A percentile compares a stretch with the other conserved stretches of the same genome.
These are phyloP conservation scores for Rhizophagus clarus DNA, from an alignment of 192 early-diverging fungal species.

Conservation along the genomic window DNA sequence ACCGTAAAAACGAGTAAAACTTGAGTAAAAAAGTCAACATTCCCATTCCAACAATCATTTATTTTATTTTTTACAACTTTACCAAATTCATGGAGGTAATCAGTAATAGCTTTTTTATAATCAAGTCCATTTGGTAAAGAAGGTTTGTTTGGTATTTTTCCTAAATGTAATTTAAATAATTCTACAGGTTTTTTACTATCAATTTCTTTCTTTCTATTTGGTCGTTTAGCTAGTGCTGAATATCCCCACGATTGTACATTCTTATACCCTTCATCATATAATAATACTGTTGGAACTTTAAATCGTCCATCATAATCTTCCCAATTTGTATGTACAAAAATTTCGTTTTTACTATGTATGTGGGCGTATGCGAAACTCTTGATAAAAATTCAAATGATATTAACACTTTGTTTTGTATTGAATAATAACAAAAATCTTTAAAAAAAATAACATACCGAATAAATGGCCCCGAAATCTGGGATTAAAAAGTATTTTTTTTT, in stretches of 20 bases:
- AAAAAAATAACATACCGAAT: not conserved
- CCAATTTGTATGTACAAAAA: not conserved
- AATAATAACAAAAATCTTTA: no score
- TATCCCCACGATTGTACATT: not conserved
- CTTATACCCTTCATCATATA: not conserved
- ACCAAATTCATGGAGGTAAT: not conserved
- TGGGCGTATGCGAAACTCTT: not conserved
- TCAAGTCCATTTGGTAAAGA: not conserved
- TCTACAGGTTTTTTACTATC: not conserved
- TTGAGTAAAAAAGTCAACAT: not conserved
- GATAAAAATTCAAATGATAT: not conserved
- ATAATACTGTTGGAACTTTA: not conserved
- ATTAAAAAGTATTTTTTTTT: no score
- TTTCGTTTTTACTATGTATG: not conserved
- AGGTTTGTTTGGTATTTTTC: not conserved
- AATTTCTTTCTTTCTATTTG: not conserved
- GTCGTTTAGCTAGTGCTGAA: not conserved
- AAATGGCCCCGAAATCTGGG: not conserved
- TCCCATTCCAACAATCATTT: not conserved
- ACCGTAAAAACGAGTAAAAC: not conserved
- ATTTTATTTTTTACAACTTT: not conserved
- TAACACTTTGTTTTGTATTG: no score
- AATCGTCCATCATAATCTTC: not conserved
- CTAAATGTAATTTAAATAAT: conserved; percentile 7
- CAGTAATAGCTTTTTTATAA: not conserved